Percentiles rank a stretch among this genome's conserved stretches.
These are phyloP conservation scores for Verticillium zaregamsianum DNA, from an alignment of 2,329 filamentous ascomycete genomes.

Conservation along the genomic window DNA sequence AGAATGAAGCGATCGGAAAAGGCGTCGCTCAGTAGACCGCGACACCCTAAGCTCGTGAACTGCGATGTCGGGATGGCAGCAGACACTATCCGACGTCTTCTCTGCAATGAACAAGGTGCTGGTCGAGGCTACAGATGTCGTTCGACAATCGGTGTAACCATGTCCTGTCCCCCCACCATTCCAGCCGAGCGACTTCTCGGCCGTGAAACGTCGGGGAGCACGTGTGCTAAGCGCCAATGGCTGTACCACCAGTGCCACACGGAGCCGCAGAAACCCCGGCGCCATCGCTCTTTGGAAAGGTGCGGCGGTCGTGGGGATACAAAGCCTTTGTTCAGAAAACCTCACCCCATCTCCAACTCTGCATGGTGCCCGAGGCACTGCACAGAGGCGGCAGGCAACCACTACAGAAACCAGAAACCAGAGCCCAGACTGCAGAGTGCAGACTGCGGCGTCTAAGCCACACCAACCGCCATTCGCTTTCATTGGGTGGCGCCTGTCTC, in stretches of 20 bases:
- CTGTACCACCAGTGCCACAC: neutral
- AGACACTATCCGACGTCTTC: no score
- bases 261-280: neutral
- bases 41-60: no score
- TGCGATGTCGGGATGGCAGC: no score
- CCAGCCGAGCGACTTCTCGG: no score
- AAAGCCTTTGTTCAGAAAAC: neutral
- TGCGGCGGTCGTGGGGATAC: neutral
- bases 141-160: no score
- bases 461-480: neutral
- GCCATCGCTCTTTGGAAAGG: neutral
- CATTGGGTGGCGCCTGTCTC: neutral
- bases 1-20: neutral
- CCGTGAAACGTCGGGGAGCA: neutral
- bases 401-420: neutral
- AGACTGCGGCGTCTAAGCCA: neutral
- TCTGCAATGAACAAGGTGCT: no score
- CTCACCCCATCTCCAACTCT: no score
- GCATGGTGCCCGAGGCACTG: neutral
- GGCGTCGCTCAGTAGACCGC: no score
- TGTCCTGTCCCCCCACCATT: no score
- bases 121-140: no score
- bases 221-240: neutral
- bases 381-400: neutral
- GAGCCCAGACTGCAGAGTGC: neutral